Conservation (phyloP, 129 eudicot genomes). For the Kitagawia praeruptora region DNA sequence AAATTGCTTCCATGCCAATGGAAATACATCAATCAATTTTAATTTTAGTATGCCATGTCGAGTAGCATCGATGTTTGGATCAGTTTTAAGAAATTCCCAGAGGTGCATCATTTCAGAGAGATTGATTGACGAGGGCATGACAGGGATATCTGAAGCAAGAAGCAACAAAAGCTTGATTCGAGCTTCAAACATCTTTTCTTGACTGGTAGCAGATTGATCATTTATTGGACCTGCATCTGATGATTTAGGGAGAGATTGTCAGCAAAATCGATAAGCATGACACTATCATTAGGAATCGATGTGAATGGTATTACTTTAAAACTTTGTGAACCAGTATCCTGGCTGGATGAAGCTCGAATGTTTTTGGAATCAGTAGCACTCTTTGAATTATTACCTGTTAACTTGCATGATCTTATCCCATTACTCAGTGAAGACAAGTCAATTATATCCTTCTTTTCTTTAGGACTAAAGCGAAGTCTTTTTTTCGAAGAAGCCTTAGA, state of each 20-base stretch:
- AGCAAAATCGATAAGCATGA: constrained; percentile 7
- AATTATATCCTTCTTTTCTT: background rate
- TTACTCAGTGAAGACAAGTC: constrained; percentile 1
- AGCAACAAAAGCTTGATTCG: constrained; percentile 14
- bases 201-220: background rate
- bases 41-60: constrained; percentile 10
- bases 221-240: background rate
- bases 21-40: constrained; percentile 21
- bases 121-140: constrained; percentile 11
- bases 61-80: background rate
- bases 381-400: background rate
- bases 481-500: background rate
- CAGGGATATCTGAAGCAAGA: constrained; percentile 11
- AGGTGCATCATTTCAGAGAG: constrained; percentile 1
- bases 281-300: constrained; percentile 11
- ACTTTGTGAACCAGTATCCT: background rate
- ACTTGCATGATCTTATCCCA: background rate
- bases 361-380: background rate
- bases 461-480: background rate
- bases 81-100: constrained; percentile 5
- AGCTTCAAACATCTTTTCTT: constrained; percentile 8
- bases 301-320: background rate
- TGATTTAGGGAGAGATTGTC: constrained; percentile 6
- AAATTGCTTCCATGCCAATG: constrained; percentile 3
- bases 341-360: background rate